phyloP scores from a whole-genome alignment of 2,329 filamentous ascomycete species.

The Fusarium sp. region DNA sequence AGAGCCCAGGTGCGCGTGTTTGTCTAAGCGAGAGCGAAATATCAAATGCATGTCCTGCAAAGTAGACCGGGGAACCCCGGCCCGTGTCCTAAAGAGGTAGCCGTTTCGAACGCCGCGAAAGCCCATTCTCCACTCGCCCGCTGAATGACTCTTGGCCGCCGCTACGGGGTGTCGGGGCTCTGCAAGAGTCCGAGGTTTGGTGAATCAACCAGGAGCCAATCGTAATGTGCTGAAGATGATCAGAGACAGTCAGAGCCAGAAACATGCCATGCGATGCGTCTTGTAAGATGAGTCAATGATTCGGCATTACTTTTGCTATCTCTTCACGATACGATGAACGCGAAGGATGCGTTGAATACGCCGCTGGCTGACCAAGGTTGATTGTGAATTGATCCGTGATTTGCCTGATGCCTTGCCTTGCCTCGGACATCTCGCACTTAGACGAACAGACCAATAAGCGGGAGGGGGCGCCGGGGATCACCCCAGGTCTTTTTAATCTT shows the following conservation, averaged over 20 bases:
- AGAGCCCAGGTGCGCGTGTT: background rate
- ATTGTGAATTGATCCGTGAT: background rate
- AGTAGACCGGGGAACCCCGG: background rate
- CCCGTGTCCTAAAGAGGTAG: slow-evolving; percentile 34
- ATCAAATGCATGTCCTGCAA: background rate
- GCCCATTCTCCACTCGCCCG: slow-evolving; percentile 19
- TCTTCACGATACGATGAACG: background rate
- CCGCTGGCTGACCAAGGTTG: background rate
- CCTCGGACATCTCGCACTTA: background rate
- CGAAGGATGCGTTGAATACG: background rate
- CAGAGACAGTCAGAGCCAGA: slow-evolving; percentile 5
- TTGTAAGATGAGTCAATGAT: slow-evolving; percentile 32
- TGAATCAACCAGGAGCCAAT: background rate
- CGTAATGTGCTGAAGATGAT: slow-evolving; percentile 11
- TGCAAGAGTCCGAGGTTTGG: slow-evolving; percentile 38
- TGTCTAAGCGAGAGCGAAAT: slow-evolving; percentile 22
- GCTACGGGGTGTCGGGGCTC: slow-evolving; percentile 36
- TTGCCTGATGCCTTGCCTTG: background rate
- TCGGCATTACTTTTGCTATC: background rate
- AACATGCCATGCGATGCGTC: background rate
- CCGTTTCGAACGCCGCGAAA: slow-evolving; percentile 35
- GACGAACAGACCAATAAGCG: slow-evolving; percentile 14
- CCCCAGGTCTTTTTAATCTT: background rate
- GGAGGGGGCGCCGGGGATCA: background rate
- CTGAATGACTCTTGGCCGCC: slow-evolving; percentile 5